A percentile compares a stretch with the other conserved stretches of the same genome.
phyloP scores from a whole-genome alignment of 2,329 filamentous ascomycete species.

The Saccharata proteae region DNA sequence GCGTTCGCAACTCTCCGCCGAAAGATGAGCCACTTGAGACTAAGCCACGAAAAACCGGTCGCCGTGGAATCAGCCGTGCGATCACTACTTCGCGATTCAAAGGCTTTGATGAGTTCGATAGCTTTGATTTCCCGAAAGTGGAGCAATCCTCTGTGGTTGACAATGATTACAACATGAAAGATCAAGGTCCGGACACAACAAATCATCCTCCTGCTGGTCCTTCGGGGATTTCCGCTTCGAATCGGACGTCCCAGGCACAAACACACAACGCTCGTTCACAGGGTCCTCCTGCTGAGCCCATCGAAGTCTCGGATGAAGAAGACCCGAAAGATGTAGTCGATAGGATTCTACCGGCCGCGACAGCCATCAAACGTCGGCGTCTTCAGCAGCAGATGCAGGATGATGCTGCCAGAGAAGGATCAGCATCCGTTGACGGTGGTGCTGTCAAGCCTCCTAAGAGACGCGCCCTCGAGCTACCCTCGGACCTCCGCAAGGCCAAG shows the following conservation, averaged over 20 bases:
- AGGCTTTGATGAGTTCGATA: constrained; percentile 54
- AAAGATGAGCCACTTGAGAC: neutral
- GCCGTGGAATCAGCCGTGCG: constrained; percentile 12
- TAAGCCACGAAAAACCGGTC: constrained; percentile 1
- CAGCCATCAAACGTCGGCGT: constrained; percentile 66
- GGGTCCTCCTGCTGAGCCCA: constrained; percentile 26
- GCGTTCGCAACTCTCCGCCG: neutral
- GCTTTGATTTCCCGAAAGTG: constrained; percentile 2
- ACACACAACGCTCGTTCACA: too few relatives aligned
- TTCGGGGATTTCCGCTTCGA: too few relatives aligned
- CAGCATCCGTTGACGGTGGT: constrained; percentile 4
- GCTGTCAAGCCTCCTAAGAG: constrained; percentile 12
- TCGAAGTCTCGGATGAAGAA: constrained; percentile 43
- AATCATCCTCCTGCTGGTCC: too few relatives aligned
- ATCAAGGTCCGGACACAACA: too few relatives aligned
- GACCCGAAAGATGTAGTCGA: constrained; percentile 29
- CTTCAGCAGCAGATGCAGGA: constrained; percentile 12
- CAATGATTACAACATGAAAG: constrained; percentile 1
- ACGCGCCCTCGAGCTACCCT: constrained; percentile 1
- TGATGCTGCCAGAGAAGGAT: neutral
- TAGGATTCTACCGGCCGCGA: constrained; percentile 59
- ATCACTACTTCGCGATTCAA: constrained; percentile 48
- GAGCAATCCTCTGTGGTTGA: neutral
- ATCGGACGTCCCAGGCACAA: too few relatives aligned
- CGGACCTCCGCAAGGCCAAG: constrained; percentile 19